phyloP scores from a whole-genome alignment of 495 filamentous ascomycete genomes.

The Peziza echinospora region DNA sequence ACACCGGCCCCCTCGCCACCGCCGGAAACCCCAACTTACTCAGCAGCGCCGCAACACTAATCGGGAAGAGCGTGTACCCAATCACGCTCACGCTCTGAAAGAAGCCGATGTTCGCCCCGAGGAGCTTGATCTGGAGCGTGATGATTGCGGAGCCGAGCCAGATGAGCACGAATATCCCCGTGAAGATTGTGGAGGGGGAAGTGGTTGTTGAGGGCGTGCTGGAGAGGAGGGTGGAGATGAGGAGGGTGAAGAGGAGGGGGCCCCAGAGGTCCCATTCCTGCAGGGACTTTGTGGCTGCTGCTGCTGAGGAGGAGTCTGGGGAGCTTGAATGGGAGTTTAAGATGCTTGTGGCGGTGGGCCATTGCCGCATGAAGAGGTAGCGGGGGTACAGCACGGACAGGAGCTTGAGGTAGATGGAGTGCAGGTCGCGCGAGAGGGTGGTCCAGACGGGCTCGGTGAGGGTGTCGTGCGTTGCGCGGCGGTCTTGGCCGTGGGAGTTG shows the following conservation, averaged over 20 bases:
- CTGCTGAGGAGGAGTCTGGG: too few species aligned
- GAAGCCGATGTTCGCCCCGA: slow-evolving; percentile 98
- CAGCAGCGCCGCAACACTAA: slow-evolving; percentile 79
- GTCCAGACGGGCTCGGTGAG: slow-evolving; percentile 96
- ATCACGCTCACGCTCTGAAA: slow-evolving; percentile 95
- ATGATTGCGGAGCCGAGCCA: slow-evolving; percentile 96
- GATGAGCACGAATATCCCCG: slow-evolving; percentile 83
- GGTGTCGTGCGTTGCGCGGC: slow-evolving; percentile 75
- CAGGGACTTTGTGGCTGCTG: slow-evolving; percentile 38
- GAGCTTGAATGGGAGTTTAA: too few species aligned
- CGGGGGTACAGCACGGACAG: slow-evolving; percentile 93
- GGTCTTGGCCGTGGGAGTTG: slow-evolving; percentile 84
- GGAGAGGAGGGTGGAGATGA: slow-evolving; percentile 68
- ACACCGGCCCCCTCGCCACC: slow-evolving; percentile 70
- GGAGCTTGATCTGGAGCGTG: slow-evolving; percentile 91
- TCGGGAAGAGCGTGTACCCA: slow-evolving; percentile 94
- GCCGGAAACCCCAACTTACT: slow-evolving; percentile 57
- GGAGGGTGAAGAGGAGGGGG: slow-evolving; percentile 74
- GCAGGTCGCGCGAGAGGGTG: slow-evolving; percentile 70
- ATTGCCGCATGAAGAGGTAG: slow-evolving; percentile 42
- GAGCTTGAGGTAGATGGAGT: slow-evolving; percentile 95
- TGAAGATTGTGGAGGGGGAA: slow-evolving; percentile 81
- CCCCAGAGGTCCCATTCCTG: slow-evolving; percentile 73
- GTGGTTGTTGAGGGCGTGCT: slow-evolving; percentile 27
- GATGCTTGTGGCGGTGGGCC: slow-evolving; percentile 39